Evolutionary conservation across 1,284 basidiomycete species (phyloP).

Genomic region (Cryptococcus sp.): DNA sequence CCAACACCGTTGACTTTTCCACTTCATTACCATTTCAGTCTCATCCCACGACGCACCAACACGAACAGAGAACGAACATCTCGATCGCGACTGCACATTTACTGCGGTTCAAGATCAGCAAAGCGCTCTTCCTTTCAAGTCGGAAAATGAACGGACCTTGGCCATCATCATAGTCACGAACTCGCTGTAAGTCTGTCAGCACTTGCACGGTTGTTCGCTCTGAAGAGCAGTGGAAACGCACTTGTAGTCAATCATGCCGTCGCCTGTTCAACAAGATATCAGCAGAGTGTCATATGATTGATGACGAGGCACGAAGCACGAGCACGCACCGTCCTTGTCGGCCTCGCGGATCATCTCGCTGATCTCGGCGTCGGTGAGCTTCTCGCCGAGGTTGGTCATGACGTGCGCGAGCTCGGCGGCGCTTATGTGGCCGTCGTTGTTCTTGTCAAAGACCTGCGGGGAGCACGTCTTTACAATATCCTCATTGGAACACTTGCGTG

Average conservation of each 20-base stretch:
- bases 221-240: too few relatives aligned
- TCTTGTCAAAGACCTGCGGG: slow-evolving; percentile 66
- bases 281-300: background rate
- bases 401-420: slow-evolving; percentile 78
- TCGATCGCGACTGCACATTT: too few relatives aligned
- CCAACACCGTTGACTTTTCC: too few relatives aligned
- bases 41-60: too few relatives aligned
- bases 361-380: slow-evolving; percentile 87
- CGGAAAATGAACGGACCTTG: slow-evolving; percentile 22
- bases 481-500: background rate
- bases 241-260: slow-evolving; percentile 55
- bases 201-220: too few relatives aligned
- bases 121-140: too few relatives aligned
- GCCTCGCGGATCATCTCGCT: slow-evolving; percentile 99
- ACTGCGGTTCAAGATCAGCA: too few relatives aligned
- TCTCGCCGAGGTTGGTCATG: slow-evolving; percentile 85
- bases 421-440: slow-evolving; percentile 13
- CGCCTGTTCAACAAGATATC: slow-evolving; percentile 27
- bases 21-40: too few relatives aligned
- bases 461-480: background rate
- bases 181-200: slow-evolving; percentile 30
- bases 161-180: slow-evolving; percentile 60
- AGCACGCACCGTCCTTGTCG: slow-evolving; percentile 72
- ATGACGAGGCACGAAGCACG: background rate
- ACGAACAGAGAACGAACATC: too few relatives aligned